Conservation (phyloP, 2,329 filamentous ascomycete genomes). For the Uncinocarpus reesii region DNA sequence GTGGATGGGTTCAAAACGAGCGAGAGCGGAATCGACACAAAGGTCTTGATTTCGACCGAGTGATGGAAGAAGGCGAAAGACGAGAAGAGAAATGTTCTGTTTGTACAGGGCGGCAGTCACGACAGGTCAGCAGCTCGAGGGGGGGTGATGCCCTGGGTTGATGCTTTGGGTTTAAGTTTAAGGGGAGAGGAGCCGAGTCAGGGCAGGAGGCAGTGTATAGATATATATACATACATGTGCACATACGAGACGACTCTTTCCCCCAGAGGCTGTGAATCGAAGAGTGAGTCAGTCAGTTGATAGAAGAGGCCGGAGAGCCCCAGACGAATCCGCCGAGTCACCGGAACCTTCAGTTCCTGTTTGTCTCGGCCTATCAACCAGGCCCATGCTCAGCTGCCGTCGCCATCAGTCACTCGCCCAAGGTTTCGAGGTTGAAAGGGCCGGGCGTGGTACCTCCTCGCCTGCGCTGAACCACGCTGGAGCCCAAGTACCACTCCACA, state of each 20-base stretch:
- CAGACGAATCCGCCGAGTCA: background rate
- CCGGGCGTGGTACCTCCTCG: background rate
- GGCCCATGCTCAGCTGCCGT: background rate
- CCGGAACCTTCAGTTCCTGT: background rate
- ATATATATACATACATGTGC: background rate
- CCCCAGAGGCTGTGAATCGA: background rate
- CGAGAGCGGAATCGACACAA: background rate
- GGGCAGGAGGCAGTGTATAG: background rate
- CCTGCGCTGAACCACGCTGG: background rate
- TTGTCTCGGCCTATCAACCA: background rate
- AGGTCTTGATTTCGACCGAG: too few relatives aligned
- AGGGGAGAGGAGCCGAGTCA: background rate
- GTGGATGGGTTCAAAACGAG: background rate
- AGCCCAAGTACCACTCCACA: background rate
- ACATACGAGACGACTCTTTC: background rate
- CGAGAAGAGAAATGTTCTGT: background rate
- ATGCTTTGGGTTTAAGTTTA: too few relatives aligned
- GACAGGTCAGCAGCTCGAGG: too few relatives aligned
- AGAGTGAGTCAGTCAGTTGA: background rate
- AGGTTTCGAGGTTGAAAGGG: background rate
- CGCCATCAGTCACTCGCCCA: background rate
- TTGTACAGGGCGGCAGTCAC: too few relatives aligned
- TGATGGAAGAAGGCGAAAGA: constrained; percentile 31
- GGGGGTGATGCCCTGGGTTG: too few relatives aligned
- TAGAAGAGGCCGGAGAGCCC: background rate